phyloP scores from a whole-genome alignment of 1,284 basidiomycete species.

The Kwoniella shivajii region DNA sequence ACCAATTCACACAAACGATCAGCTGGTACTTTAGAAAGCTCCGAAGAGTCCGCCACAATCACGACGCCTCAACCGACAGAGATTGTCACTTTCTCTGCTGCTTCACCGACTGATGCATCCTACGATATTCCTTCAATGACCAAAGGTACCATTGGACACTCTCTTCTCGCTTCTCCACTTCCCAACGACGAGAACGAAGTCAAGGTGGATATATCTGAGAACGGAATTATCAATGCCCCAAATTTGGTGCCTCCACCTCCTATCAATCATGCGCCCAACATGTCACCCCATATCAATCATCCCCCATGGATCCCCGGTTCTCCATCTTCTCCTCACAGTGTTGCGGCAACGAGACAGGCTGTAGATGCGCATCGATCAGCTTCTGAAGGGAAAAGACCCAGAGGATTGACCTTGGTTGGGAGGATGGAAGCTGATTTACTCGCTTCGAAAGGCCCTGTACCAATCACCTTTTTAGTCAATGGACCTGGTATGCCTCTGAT shows the following conservation, averaged over 20 bases:
- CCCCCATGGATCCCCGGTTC: conserved; percentile 28
- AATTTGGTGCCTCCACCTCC: conserved; percentile 6
- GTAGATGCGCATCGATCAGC: conserved; percentile 30
- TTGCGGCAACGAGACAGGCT: conserved; percentile 36
- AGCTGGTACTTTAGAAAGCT: too few relatives aligned
- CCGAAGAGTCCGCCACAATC: conserved; percentile 18
- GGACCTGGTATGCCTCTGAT: conserved; percentile 21
- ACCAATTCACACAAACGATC: too few relatives aligned
- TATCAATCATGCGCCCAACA: conserved; percentile 10
- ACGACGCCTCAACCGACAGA: conserved; percentile 20
- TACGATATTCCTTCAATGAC: background rate
- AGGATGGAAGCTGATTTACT: conserved; percentile 40
- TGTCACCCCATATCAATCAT: conserved; percentile 13
- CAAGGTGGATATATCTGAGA: background rate
- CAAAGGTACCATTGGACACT: conserved; percentile 3
- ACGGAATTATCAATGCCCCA: conserved; percentile 6
- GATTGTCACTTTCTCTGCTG: conserved; percentile 9
- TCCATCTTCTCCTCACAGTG: conserved; percentile 39
- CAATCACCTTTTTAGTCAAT: conserved; percentile 45
- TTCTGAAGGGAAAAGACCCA: conserved; percentile 22
- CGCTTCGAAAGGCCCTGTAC: conserved; percentile 40
- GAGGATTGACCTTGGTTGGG: conserved; percentile 40
- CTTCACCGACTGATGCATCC: conserved; percentile 3
- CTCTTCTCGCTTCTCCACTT: conserved; percentile 15
- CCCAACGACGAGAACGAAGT: conserved; percentile 6